phyloP scores from a whole-genome alignment of 176 grass and related monocot species.

The Oryza australiensis region DNA sequence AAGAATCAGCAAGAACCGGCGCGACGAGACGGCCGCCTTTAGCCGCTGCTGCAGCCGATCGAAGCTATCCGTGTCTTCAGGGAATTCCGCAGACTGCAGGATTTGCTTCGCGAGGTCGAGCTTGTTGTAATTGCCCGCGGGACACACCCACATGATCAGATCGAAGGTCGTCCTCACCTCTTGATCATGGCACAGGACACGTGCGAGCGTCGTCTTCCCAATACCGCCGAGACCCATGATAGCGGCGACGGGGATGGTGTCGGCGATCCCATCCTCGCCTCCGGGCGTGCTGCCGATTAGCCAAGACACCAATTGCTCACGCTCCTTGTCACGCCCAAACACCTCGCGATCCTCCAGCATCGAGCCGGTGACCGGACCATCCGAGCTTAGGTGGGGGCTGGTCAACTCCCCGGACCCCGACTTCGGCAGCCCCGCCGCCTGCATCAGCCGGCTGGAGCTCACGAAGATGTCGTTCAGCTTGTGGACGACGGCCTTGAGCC shows the following conservation, averaged over 20 bases:
- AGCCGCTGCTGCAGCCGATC: background rate
- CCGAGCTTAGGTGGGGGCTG: background rate
- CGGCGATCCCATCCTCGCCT: background rate
- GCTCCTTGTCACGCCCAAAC: constrained; percentile 41
- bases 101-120: constrained; percentile 28
- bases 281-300: background rate
- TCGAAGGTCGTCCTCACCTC: constrained; percentile 1
- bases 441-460: background rate
- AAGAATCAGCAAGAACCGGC: constrained; percentile 36
- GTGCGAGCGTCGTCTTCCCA: constrained; percentile 52
- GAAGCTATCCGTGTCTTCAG: background rate
- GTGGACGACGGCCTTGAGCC: constrained; percentile 34
- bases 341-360: background rate
- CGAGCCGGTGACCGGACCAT: constrained; percentile 4
- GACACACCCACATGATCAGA: constrained; percentile 33
- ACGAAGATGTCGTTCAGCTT: background rate
- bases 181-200: background rate
- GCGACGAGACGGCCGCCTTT: background rate
- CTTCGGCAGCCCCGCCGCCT: background rate
- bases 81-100: background rate
- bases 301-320: constrained; percentile 26
- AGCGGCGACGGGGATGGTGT: constrained; percentile 22
- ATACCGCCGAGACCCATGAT: constrained; percentile 43
- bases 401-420: background rate
- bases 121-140: background rate